Evolutionary conservation across 331 rosid genomes (phyloP).

Genomic region (Phaseolus coccineus): DNA sequence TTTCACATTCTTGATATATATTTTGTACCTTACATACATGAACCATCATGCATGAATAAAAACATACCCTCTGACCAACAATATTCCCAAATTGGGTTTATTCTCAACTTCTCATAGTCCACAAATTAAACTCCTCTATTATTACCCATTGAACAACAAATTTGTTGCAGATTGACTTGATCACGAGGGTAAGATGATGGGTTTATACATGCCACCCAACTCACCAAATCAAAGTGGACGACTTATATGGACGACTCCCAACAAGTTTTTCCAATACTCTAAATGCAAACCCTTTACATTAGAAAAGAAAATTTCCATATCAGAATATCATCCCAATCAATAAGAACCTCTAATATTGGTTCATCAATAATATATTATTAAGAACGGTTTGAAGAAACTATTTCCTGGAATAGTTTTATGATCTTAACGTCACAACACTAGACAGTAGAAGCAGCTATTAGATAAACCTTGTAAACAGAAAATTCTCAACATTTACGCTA

Average conservation of each 20-base stretch:
- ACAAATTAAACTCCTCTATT: no score
- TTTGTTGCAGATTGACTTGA: no score
- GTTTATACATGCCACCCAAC: no score
- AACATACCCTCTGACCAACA: no score
- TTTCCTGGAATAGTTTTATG: not conserved
- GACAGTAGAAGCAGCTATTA: not conserved
- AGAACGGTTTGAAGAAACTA: not conserved
- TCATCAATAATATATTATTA: not conserved
- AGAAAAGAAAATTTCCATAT: not conserved
- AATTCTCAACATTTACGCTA: not conserved
- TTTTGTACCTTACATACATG: no score
- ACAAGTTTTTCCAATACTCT: not conserved
- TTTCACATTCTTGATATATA: no score
- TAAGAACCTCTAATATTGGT: not conserved
- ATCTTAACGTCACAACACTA: slow-evolving; percentile 2
- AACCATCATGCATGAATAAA: no score
- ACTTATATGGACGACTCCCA: not conserved
- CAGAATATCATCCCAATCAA: not conserved
- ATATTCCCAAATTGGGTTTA: no score
- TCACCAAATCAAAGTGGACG: not conserved
- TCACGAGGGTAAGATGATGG: no score
- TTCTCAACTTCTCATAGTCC: no score
- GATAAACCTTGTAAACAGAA: not conserved
- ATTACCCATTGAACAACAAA: no score
- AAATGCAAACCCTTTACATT: not conserved